phyloP scores from a whole-genome alignment of 805 yeast genomes.

The Metschnikowia anglica region DNA sequence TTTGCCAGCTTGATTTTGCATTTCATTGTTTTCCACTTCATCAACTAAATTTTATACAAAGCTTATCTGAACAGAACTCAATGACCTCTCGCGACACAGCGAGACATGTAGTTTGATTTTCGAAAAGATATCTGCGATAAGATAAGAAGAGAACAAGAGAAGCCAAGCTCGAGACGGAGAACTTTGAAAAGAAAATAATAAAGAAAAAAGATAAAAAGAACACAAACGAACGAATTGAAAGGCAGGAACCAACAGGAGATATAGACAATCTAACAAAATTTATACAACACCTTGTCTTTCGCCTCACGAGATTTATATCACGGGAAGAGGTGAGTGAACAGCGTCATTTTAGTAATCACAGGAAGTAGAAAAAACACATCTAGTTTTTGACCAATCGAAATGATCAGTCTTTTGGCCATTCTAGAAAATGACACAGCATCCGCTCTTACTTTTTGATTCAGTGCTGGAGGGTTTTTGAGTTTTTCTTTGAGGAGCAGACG shows the following conservation, averaged over 20 bases:
- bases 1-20: slow-evolving; percentile 87
- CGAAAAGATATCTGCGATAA: no score
- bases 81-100: neutral
- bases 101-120: neutral
- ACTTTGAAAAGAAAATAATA: neutral
- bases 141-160: neutral
- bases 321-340: neutral
- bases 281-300: slow-evolving; percentile 1
- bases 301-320: neutral
- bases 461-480: slow-evolving; percentile 13
- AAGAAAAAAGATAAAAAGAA: neutral
- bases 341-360: neutral
- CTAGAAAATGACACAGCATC: slow-evolving; percentile 24
- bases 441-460: slow-evolving; percentile 16
- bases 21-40: slow-evolving; percentile 86
- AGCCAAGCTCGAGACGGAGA: neutral
- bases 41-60: slow-evolving; percentile 51
- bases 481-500: slow-evolving; percentile 15
- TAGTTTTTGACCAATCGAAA: neutral
- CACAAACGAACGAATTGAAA: slow-evolving; percentile 7
- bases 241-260: slow-evolving; percentile 7
- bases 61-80: neutral
- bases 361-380: neutral
- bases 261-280: slow-evolving; percentile 7
- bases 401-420: neutral